Conservation (phyloP, 2,329 filamentous ascomycete genomes). For the Fusarium beomiforme region DNA sequence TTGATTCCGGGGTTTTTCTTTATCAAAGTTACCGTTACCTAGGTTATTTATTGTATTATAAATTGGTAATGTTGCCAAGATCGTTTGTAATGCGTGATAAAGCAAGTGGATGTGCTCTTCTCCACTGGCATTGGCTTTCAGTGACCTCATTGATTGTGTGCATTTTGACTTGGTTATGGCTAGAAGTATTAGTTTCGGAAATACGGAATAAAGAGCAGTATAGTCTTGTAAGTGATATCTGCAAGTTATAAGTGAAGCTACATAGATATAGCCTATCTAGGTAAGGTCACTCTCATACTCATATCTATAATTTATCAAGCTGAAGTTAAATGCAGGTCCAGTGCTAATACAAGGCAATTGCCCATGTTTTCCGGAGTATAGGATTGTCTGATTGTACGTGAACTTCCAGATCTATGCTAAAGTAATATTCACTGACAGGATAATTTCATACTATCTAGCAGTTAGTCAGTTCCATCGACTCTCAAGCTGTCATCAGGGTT, state of each 20-base stretch:
- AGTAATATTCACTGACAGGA: neutral
- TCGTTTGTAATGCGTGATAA: conserved; percentile 35
- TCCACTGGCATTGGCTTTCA: conserved; percentile 6
- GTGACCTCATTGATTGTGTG: conserved; percentile 14
- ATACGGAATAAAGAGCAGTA: neutral
- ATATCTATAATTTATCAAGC: too few species aligned
- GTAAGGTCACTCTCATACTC: neutral
- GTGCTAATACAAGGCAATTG: too few species aligned
- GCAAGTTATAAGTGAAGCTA: neutral
- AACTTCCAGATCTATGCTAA: too few species aligned
- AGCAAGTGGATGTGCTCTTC: conserved; percentile 25
- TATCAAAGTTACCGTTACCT: too few species aligned
- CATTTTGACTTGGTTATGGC: neutral
- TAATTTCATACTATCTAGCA: too few species aligned
- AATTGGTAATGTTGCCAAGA: conserved; percentile 2
- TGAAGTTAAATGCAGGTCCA: too few species aligned
- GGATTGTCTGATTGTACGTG: too few species aligned
- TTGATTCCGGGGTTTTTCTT: neutral
- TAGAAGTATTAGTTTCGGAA: neutral
- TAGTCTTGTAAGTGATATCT: neutral
- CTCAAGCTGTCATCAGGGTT: too few species aligned
- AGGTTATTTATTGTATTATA: too few species aligned
- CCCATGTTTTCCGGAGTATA: too few species aligned
- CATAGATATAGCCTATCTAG: neutral
- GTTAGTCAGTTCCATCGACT: too few species aligned